These are phyloP conservation scores for Xanthoconium purpureum DNA, from an alignment of 768 basidiomycete species.

Conservation along the genomic window DNA sequence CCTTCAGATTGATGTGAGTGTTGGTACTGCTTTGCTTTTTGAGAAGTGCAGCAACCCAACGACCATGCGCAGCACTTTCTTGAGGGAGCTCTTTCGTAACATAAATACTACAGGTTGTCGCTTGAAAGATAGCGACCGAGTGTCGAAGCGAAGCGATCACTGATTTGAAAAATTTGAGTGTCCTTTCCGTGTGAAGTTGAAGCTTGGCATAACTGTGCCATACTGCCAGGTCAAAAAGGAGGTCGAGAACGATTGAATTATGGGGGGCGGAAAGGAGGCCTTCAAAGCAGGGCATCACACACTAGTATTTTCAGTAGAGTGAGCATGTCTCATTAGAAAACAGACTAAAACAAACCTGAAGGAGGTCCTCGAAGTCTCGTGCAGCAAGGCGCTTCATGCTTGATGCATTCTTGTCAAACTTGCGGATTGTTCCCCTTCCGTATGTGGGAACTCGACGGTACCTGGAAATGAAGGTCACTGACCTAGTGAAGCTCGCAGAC, in stretches of 20 bases:
- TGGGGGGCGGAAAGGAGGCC: background rate
- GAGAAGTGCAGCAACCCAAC: background rate
- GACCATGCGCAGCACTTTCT: background rate
- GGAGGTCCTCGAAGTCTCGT: constrained; percentile 38
- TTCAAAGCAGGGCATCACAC: constrained; percentile 5
- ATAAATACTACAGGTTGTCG: background rate
- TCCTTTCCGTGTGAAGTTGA: background rate
- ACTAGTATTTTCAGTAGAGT: background rate
- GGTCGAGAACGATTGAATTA: background rate
- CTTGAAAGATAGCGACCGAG: background rate
- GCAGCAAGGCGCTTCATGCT: constrained; percentile 36
- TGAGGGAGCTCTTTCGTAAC: background rate
- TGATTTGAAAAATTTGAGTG: background rate
- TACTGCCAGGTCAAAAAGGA: background rate
- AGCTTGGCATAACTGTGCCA: constrained; percentile 4
- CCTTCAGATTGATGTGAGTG: no score
- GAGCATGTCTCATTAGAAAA: no score
- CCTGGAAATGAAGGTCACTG: background rate
- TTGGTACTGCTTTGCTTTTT: background rate
- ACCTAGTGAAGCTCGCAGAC: no score
- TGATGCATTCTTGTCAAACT: constrained; percentile 25
- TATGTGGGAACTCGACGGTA: background rate
- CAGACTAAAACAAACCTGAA: background rate
- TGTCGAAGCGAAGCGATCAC: background rate
- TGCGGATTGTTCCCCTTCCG: background rate